Evolutionary conservation across 805 yeast genomes (phyloP).

Genomic region (Ogataea saltuana): DNA sequence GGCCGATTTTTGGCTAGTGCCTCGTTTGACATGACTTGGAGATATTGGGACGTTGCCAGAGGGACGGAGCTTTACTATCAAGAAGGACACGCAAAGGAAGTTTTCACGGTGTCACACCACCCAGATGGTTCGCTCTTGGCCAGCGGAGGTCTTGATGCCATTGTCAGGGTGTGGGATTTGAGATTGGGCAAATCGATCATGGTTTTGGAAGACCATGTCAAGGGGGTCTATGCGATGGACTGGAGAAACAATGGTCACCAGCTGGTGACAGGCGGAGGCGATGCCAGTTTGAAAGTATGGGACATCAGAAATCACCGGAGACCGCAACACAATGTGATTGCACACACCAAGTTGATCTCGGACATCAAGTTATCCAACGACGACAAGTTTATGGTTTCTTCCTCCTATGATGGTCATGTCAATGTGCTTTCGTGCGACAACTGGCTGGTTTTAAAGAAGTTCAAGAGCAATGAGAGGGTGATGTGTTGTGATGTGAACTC

Average conservation of each 20-base stretch:
- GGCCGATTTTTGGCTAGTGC: slow-evolving; percentile 62
- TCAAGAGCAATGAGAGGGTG: slow-evolving; percentile 66
- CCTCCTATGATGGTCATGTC: slow-evolving; percentile 72
- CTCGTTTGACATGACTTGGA: slow-evolving; percentile 86
- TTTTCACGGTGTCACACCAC: slow-evolving; percentile 62
- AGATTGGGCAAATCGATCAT: slow-evolving; percentile 69
- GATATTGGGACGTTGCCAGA: slow-evolving; percentile 72
- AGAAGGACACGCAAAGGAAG: slow-evolving; percentile 83
- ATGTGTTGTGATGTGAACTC: slow-evolving; percentile 63
- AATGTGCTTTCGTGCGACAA: slow-evolving; percentile 66
- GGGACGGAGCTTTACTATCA: slow-evolving; percentile 59
- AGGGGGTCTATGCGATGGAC: slow-evolving; percentile 66
- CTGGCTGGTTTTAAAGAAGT: slow-evolving; percentile 58
- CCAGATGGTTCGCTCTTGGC: slow-evolving; percentile 76
- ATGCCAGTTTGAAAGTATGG: slow-evolving; percentile 80
- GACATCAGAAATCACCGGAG: slow-evolving; percentile 59
- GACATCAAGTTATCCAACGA: slow-evolving; percentile 54
- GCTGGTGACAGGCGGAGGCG: slow-evolving; percentile 82
- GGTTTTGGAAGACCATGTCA: slow-evolving; percentile 63
- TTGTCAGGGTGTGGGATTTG: slow-evolving; percentile 80
- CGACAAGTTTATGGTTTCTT: slow-evolving; percentile 51
- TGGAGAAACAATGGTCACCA: slow-evolving; percentile 79
- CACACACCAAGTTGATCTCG: slow-evolving; percentile 73
- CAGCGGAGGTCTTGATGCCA: slow-evolving; percentile 77
- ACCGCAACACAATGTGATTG: slow-evolving; percentile 52